phyloP scores from a whole-genome alignment of 139 green algal genomes.

The Deuterostichococcus epilithicus region DNA sequence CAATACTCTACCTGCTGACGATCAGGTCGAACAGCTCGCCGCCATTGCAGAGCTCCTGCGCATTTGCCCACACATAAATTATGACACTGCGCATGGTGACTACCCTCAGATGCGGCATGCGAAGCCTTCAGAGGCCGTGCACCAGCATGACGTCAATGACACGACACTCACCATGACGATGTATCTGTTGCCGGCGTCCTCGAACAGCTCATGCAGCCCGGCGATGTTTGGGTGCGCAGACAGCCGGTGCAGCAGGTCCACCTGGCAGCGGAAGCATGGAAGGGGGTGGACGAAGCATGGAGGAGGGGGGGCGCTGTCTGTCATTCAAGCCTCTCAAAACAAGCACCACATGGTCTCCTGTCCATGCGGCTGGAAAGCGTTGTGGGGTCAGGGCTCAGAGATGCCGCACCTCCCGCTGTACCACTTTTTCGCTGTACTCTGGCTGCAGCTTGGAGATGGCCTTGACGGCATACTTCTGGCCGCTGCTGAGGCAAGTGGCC shows the following conservation, averaged over 20 bases:
- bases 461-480: neutral
- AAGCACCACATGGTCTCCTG: no score
- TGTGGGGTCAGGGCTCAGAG: no score
- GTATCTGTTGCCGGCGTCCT: neutral
- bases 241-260: neutral
- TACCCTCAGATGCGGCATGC: no score
- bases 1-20: slow-evolving; percentile 22
- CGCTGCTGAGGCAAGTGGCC: neutral
- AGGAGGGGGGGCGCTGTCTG: no score
- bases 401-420: neutral
- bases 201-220: neutral
- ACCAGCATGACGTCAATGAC: no score
- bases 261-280: neutral
- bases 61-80: slow-evolving; percentile 60
- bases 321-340: no score
- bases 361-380: no score
- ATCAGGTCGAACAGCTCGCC: slow-evolving; percentile 82
- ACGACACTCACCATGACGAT: neutral
- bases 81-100: no score
- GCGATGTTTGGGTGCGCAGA: neutral
- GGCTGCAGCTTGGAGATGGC: neutral
- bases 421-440: neutral
- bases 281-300: no score
- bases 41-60: slow-evolving; percentile 60
- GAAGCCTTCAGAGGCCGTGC: no score